phyloP scores from a whole-genome alignment of 805 yeast genomes.

The Zygotorulaspora sp. region DNA sequence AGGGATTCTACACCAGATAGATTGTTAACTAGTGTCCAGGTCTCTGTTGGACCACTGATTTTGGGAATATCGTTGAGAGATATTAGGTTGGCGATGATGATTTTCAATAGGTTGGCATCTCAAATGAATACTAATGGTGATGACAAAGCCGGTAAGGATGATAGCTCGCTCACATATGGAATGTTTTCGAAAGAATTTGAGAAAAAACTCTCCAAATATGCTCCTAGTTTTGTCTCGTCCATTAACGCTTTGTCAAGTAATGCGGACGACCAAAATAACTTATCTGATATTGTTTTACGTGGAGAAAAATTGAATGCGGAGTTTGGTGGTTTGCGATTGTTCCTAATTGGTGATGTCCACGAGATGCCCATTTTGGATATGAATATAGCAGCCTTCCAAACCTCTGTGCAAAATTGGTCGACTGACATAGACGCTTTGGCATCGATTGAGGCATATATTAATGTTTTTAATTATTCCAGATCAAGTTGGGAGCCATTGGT shows the following conservation, averaged over 20 bases:
- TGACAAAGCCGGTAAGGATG: slow-evolving; percentile 13
- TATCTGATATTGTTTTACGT: slow-evolving; percentile 45
- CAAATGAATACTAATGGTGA: slow-evolving; percentile 36
- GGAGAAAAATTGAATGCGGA: slow-evolving; percentile 66
- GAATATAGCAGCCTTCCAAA: slow-evolving; percentile 62
- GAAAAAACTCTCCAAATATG: slow-evolving; percentile 55
- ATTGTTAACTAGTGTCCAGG: slow-evolving; percentile 57
- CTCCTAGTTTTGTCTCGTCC: slow-evolving; percentile 52
- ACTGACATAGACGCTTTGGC: slow-evolving; percentile 70
- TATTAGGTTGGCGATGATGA: slow-evolving; percentile 69
- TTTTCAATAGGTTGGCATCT: slow-evolving; percentile 66
- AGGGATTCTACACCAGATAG: slow-evolving; percentile 58
- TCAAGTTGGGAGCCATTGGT: slow-evolving; percentile 94
- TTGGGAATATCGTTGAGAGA: slow-evolving; percentile 83
- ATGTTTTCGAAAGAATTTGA: slow-evolving; percentile 61
- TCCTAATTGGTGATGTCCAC: slow-evolving; percentile 84
- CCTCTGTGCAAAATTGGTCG: slow-evolving; percentile 78
- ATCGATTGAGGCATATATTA: slow-evolving; percentile 59
- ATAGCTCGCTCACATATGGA: slow-evolving; percentile 27
- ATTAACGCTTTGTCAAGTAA: slow-evolving; percentile 39
- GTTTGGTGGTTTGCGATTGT: slow-evolving; percentile 73
- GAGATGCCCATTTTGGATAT: slow-evolving; percentile 84
- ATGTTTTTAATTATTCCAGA: slow-evolving; percentile 80
- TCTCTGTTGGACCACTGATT: slow-evolving; percentile 73
- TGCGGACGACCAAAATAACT: slow-evolving; percentile 16